Conservation (phyloP, 1,284 basidiomycete species). For the Tremellales sp. region DNA sequence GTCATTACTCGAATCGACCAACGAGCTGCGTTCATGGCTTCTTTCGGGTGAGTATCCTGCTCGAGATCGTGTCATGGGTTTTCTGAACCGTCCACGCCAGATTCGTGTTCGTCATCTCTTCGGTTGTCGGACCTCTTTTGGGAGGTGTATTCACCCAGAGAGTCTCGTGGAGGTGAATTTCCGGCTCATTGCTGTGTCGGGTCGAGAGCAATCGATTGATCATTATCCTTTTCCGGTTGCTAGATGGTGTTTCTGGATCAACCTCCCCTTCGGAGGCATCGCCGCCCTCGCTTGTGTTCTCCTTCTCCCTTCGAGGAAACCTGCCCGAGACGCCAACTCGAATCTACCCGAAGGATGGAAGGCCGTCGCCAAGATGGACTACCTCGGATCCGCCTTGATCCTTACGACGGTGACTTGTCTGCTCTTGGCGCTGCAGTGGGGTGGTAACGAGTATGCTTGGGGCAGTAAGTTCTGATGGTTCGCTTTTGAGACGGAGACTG, state of each 20-base stretch:
- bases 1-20: conserved; percentile 47
- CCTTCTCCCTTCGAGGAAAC: conserved; percentile 51
- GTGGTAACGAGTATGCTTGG: conserved; percentile 52
- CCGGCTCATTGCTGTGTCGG: conserved; percentile 6
- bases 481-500: not conserved
- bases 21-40: conserved; percentile 48
- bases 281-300: conserved; percentile 47
- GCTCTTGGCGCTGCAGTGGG: conserved; percentile 51
- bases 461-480: conserved; percentile 12
- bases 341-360: conserved; percentile 37
- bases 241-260: conserved; percentile 52
- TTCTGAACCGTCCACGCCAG: conserved; percentile 19
- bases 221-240: not conserved
- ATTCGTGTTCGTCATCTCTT: conserved; percentile 48
- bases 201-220: not conserved
- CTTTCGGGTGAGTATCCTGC: conserved; percentile 17
- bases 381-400: conserved; percentile 47
- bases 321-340: conserved; percentile 46
- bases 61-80: not conserved
- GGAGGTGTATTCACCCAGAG: conserved; percentile 52
- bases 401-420: conserved; percentile 48
- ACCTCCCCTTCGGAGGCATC: conserved; percentile 50
- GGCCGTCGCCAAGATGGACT: conserved; percentile 46
- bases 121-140: conserved; percentile 45
- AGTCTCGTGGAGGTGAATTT: conserved; percentile 49